Conservation (phyloP, 139 green algal species). For the Tetraselmis striata region DNA sequence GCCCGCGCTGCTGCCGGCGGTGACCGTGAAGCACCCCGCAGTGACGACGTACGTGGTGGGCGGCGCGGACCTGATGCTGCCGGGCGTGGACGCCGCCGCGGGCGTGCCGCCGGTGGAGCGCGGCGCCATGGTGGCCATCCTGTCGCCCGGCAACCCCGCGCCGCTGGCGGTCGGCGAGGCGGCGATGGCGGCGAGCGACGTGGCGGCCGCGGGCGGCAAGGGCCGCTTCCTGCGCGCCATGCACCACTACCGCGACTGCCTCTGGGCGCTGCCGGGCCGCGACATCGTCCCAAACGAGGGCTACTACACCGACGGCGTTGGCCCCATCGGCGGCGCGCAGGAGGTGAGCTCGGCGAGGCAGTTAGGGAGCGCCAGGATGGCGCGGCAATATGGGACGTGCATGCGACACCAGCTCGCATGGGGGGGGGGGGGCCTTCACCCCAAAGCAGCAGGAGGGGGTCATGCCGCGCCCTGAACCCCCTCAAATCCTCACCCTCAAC, state of each 20-base stretch:
- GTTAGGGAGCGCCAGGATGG: too few relatives aligned
- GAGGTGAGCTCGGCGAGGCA: not conserved
- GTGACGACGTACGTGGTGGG: not conserved
- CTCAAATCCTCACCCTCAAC: too few relatives aligned
- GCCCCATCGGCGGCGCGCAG: conserved; percentile 16
- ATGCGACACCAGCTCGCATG: too few relatives aligned
- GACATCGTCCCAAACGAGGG: conserved; percentile 38
- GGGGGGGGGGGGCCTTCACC: too few relatives aligned
- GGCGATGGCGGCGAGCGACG: not conserved
- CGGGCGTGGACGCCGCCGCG: conserved; percentile 25
- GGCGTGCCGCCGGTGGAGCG: conserved; percentile 21
- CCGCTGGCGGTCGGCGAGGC: conserved; percentile 29
- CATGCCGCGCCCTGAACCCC: too few relatives aligned
- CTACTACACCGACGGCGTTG: conserved; percentile 29
- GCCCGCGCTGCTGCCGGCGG: conserved; percentile 35
- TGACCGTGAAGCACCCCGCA: conserved; percentile 45
- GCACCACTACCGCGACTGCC: conserved; percentile 42
- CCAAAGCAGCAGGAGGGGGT: too few relatives aligned
- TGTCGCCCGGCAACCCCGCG: conserved; percentile 43
- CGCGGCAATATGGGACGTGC: too few relatives aligned
- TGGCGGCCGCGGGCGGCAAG: conserved; percentile 14
- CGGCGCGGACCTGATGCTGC: conserved; percentile 65
- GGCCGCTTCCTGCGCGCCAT: conserved; percentile 46
- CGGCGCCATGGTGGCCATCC: conserved; percentile 30
- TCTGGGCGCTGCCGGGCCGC: conserved; percentile 31